phyloP scores from a whole-genome alignment of 2,329 filamentous ascomycete genomes.

The Septoria linicola region DNA sequence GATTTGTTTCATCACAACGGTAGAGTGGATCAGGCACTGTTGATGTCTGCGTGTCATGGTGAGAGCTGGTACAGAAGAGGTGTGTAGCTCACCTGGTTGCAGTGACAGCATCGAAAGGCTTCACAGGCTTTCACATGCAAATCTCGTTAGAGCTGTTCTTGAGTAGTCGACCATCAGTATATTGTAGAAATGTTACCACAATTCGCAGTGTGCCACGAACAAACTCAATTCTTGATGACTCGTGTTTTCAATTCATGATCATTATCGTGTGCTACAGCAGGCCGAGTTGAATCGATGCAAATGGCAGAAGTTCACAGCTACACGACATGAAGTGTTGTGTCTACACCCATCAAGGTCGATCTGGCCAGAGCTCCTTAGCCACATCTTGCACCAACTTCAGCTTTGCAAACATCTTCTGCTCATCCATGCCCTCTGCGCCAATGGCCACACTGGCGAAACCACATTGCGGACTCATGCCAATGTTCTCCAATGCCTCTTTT shows the following conservation, averaged over 20 bases:
- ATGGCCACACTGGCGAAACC: slow-evolving; percentile 41
- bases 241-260: no score
- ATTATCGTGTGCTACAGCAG: no score
- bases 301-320: no score
- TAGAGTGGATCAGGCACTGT: no score
- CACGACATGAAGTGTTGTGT: no score
- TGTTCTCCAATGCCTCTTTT: slow-evolving; percentile 41
- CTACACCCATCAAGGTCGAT: slow-evolving; percentile 29
- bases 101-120: no score
- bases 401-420: slow-evolving; percentile 43
- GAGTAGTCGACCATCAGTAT: no score
- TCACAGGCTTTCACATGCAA: neutral
- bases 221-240: no score
- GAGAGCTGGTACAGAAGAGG: neutral
- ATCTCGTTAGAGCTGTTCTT: no score
- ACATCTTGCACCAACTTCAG: slow-evolving; percentile 40
- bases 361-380: slow-evolving; percentile 40
- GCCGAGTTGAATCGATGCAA: slow-evolving; percentile 17
- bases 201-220: no score
- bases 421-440: slow-evolving; percentile 40
- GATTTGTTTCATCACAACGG: no score
- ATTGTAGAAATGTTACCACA: no score
- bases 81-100: neutral
- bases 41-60: neutral
- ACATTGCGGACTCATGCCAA: slow-evolving; percentile 42